Evolutionary conservation across 2,329 filamentous ascomycete genomes (phyloP).

Genomic region (Phialophora macrospora): DNA sequence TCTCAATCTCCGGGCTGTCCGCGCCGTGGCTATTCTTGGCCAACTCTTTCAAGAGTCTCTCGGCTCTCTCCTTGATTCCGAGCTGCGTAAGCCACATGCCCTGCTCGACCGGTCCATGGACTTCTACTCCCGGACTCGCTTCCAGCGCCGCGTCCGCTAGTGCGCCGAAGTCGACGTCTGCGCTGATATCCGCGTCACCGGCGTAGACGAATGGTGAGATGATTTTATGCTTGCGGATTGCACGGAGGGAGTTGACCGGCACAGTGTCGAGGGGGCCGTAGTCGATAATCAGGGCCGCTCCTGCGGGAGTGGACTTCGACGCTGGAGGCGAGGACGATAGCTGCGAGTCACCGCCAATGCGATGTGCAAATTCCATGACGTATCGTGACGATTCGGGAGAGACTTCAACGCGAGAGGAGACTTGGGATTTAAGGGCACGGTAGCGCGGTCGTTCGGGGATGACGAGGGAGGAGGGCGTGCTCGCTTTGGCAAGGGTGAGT

Average conservation of each 20-base stretch:
- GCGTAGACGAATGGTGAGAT: conserved; percentile 81
- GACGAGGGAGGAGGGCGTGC: conserved; percentile 82
- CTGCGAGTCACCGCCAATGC: conserved; percentile 70
- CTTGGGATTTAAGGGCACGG: conserved; percentile 69
- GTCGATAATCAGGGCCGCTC: conserved; percentile 92
- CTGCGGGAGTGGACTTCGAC: conserved; percentile 62
- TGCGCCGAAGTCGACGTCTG: conserved; percentile 90
- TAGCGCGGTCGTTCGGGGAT: conserved; percentile 82
- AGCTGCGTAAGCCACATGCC: conserved; percentile 76
- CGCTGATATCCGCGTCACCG: conserved; percentile 84
- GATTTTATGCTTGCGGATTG: conserved; percentile 76
- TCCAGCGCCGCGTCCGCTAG: conserved; percentile 79
- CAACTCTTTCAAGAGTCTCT: conserved; percentile 63
- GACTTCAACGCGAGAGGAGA: conserved; percentile 80
- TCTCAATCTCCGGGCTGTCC: conserved; percentile 59
- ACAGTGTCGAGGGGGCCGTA: conserved; percentile 82
- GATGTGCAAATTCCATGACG: conserved; percentile 76
- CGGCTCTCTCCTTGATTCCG: conserved; percentile 80
- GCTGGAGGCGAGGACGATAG: conserved; percentile 54
- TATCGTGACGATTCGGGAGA: conserved; percentile 85
- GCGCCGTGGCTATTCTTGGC: conserved; percentile 48
- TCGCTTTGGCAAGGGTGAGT: conserved; percentile 73
- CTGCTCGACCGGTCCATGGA: conserved; percentile 90
- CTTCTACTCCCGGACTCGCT: conserved; percentile 80
- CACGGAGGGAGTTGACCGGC: conserved; percentile 86